Evolutionary conservation across 2,329 filamentous ascomycete species (phyloP).

Genomic region (Phialophora tarda): DNA sequence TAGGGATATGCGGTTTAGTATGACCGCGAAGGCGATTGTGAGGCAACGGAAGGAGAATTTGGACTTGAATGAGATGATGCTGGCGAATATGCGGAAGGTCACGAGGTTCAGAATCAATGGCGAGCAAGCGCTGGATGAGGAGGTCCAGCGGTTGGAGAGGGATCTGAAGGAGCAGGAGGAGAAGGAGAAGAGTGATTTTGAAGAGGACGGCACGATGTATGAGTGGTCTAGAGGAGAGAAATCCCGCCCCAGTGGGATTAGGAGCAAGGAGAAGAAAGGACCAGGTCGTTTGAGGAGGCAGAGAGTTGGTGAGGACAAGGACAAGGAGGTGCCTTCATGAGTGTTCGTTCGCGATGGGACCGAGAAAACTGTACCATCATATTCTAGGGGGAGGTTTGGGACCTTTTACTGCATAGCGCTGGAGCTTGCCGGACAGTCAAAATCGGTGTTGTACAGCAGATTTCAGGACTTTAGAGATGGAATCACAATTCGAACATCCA

Average conservation of each 20-base stretch:
- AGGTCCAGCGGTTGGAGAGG: slow-evolving; percentile 56
- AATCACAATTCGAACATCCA: neutral
- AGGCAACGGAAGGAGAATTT: slow-evolving; percentile 60
- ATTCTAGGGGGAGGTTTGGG: neutral
- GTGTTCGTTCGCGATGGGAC: neutral
- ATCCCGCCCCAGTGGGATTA: slow-evolving; percentile 35
- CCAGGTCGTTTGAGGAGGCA: slow-evolving; percentile 35
- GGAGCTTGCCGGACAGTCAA: neutral
- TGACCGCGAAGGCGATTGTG: slow-evolving; percentile 86
- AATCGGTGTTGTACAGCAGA: neutral
- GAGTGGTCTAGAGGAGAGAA: slow-evolving; percentile 40
- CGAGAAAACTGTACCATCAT: slow-evolving; percentile 10
- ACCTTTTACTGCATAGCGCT: neutral
- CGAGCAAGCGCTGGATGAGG: slow-evolving; percentile 67
- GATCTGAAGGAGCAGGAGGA: slow-evolving; percentile 61
- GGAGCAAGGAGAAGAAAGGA: slow-evolving; percentile 38
- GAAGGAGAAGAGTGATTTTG: slow-evolving; percentile 44
- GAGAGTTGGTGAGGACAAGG: slow-evolving; percentile 33
- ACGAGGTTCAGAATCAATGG: slow-evolving; percentile 74
- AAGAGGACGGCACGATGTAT: slow-evolving; percentile 35
- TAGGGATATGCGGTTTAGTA: slow-evolving; percentile 89
- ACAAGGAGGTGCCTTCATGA: slow-evolving; percentile 26
- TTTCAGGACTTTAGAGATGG: neutral
- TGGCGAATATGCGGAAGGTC: slow-evolving; percentile 80
- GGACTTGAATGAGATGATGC: slow-evolving; percentile 71